Conservation (phyloP, 2,329 filamentous ascomycete species). For the Talaromyces sp. region DNA sequence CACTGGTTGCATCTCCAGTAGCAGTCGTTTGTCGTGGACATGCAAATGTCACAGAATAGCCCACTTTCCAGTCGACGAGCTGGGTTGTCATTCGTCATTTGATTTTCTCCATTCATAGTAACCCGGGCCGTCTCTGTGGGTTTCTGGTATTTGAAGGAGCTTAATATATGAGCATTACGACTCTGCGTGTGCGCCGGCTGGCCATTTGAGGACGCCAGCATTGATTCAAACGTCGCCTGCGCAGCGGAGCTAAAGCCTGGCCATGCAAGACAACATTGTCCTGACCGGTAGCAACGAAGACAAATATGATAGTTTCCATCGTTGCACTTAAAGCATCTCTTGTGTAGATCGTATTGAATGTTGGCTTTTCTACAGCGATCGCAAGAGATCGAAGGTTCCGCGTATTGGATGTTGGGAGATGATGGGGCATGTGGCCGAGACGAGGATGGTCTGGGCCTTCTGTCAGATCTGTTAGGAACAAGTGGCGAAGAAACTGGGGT, state of each 20-base stretch:
- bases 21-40: conserved; percentile 73
- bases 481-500: conserved; percentile 20
- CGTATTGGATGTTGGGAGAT: conserved; percentile 48
- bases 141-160: conserved; percentile 37
- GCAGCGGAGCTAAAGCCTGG: conserved; percentile 81
- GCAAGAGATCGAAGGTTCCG: conserved; percentile 75
- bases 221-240: conserved; percentile 66
- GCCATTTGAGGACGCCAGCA: conserved; percentile 34
- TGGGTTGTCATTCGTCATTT: conserved; percentile 68
- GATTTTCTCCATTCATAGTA: conserved; percentile 45
- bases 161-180: conserved; percentile 55
- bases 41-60: conserved; percentile 80
- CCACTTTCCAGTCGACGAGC: conserved; percentile 71
- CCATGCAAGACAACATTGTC: conserved; percentile 82
- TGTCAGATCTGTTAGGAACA: conserved; percentile 21
- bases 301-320: conserved; percentile 78
- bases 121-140: conserved; percentile 31
- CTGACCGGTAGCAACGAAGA: conserved; percentile 73
- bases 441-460: conserved; percentile 35
- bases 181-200: conserved; percentile 12
- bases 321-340: conserved; percentile 74
- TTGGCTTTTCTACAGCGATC: conserved; percentile 68
- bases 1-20: conserved; percentile 88
- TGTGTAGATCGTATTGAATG: conserved; percentile 85
- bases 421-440: conserved; percentile 34